These are phyloP conservation scores for Limnomonas spitsbergensis DNA, from an alignment of 139 green algal genomes.

Conservation along the genomic window DNA sequence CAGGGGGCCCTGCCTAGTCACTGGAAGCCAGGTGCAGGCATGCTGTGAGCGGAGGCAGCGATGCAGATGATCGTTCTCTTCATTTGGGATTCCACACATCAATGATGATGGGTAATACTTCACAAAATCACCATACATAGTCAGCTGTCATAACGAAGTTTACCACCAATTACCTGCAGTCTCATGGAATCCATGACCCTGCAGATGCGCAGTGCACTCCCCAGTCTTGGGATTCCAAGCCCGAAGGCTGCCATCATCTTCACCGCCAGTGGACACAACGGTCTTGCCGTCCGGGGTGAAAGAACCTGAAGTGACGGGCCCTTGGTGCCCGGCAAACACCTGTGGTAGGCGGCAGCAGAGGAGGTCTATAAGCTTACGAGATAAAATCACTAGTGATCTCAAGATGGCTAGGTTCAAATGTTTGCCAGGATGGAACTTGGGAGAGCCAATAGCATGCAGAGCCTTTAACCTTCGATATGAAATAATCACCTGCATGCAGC, in stretches of 20 bases:
- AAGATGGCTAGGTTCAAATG: no score
- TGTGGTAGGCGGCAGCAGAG: background rate
- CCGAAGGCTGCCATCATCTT: conserved; percentile 70
- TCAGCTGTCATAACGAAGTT: no score
- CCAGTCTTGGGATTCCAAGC: conserved; percentile 85
- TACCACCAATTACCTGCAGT: background rate
- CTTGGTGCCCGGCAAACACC: conserved; percentile 37
- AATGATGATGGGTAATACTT: no score
- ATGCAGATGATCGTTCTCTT: conserved; percentile 9
- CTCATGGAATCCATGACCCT: conserved; percentile 17
- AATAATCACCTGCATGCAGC: conserved; percentile 87
- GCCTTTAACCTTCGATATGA: no score
- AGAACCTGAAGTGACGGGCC: conserved; percentile 70
- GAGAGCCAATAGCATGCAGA: no score
- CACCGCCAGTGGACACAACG: conserved; percentile 80
- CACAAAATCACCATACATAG: no score
- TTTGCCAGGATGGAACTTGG: no score
- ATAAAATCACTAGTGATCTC: no score
- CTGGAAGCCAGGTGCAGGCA: no score
- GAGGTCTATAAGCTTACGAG: no score
- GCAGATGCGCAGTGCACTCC: conserved; percentile 52
- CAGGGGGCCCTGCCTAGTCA: background rate
- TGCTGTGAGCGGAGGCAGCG: background rate
- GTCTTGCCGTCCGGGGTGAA: conserved; percentile 83
- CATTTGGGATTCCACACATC: no score